Evolutionary conservation across 306 rosid genomes (phyloP).

Genomic region (Quercus berberidifolia): DNA sequence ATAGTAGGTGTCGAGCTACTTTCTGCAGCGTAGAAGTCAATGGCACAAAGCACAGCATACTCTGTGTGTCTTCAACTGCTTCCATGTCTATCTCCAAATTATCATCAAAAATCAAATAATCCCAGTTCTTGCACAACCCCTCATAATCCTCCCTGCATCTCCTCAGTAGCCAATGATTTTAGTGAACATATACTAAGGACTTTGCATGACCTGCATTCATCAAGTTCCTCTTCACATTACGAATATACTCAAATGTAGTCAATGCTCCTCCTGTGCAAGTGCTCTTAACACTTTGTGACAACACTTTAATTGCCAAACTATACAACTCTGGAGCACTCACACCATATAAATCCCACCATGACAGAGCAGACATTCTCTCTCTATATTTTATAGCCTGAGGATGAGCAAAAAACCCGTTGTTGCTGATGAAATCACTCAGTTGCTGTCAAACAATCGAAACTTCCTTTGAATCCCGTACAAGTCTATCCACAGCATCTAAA

Average conservation of each 20-base stretch:
- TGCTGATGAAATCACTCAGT: too few relatives aligned
- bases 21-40: too few relatives aligned
- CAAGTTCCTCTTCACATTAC: neutral
- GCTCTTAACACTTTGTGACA: neutral
- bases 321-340: neutral
- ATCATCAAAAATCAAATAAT: neutral
- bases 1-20: too few relatives aligned
- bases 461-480: neutral
- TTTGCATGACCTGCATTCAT: neutral
- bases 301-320: too few relatives aligned
- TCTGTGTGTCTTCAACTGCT: too few relatives aligned
- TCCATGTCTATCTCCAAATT: neutral
- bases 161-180: neutral
- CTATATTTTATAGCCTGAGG: neutral
- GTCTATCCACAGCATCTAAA: neutral
- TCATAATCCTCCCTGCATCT: neutral
- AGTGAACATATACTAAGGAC: neutral
- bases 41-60: too few relatives aligned
- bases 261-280: neutral
- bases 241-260: neutral
- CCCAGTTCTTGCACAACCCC: neutral
- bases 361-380: neutral
- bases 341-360: neutral
- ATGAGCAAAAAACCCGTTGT: neutral
- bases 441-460: neutral